Evolutionary conservation across 2,329 filamentous ascomycete genomes (phyloP).

Genomic region (Aspergillus awamori): DNA sequence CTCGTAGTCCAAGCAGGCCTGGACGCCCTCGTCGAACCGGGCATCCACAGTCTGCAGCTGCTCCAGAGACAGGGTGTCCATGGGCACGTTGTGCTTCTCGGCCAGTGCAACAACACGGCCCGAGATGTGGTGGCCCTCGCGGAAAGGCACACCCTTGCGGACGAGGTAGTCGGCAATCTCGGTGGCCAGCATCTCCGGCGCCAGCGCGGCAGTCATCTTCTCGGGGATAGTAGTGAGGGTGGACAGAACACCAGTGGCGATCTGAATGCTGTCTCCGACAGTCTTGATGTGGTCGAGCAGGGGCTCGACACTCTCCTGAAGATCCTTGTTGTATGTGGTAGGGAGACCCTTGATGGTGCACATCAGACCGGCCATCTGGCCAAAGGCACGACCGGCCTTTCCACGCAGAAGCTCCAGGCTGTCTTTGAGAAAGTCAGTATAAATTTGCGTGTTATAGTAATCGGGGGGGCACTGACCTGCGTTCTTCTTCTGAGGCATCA

Average conservation of each 20-base stretch:
- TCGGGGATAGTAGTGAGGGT: constrained; percentile 71
- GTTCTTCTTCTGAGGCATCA: constrained; percentile 89
- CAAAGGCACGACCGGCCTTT: constrained; percentile 75
- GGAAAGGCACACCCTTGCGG: constrained; percentile 67
- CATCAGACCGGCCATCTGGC: constrained; percentile 79
- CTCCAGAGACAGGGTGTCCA: constrained; percentile 69
- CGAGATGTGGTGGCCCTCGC: constrained; percentile 78
- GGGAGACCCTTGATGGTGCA: constrained; percentile 75
- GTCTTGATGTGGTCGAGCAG: constrained; percentile 84
- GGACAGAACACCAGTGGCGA: constrained; percentile 77
- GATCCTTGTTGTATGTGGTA: constrained; percentile 85
- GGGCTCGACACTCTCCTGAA: constrained; percentile 87
- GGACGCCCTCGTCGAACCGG: constrained; percentile 72
- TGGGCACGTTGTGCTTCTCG: constrained; percentile 66
- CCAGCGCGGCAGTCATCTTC: constrained; percentile 77
- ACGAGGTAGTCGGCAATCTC: constrained; percentile 54
- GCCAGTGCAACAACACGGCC: constrained; percentile 72
- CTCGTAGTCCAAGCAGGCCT: constrained; percentile 76
- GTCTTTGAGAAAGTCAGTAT: constrained; percentile 47
- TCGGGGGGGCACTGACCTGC: constrained; percentile 26
- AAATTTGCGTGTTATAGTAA: neutral
- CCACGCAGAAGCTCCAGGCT: constrained; percentile 75
- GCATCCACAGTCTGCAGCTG: constrained; percentile 69
- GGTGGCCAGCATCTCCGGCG: constrained; percentile 78
- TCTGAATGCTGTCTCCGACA: constrained; percentile 76